Evolutionary conservation across 192 early-diverging fungal genomes (phyloP).

Genomic region (Chytriomyces sp.): DNA sequence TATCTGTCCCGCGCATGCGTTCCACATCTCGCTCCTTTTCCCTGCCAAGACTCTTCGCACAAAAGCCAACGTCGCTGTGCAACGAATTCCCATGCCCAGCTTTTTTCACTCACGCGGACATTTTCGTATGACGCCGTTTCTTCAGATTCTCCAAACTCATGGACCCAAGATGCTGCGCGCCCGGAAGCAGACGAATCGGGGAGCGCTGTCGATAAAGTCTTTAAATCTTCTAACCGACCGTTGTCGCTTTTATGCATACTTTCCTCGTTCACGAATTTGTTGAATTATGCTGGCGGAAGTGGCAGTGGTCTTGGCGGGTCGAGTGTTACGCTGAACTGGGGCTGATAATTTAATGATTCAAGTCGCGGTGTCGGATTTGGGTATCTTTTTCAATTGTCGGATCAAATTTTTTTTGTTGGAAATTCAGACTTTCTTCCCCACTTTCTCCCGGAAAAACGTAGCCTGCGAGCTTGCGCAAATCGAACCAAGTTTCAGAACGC

Average conservation of each 20-base stretch:
- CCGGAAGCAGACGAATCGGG: slow-evolving; percentile 1
- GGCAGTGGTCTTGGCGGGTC: not conserved
- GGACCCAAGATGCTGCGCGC: slow-evolving; percentile 16
- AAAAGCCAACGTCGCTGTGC: not conserved
- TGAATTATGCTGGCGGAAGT: not conserved
- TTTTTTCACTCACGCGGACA: not conserved
- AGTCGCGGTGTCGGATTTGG: not conserved
- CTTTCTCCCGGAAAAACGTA: slow-evolving; percentile 58
- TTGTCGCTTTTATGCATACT: not conserved
- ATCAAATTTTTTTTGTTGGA: slow-evolving; percentile 1
- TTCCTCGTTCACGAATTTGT: slow-evolving; percentile 10
- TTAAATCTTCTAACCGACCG: slow-evolving; percentile 7
- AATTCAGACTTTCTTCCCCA: slow-evolving; percentile 40
- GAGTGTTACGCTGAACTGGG: not conserved
- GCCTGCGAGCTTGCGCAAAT: slow-evolving; percentile 80
- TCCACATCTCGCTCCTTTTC: not conserved
- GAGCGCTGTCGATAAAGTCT: slow-evolving; percentile 20
- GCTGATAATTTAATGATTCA: not conserved
- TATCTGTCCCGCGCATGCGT: not conserved
- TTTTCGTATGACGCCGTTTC: not conserved
- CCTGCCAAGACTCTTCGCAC: not conserved
- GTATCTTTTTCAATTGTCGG: not conserved
- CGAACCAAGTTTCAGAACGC: slow-evolving; percentile 82
- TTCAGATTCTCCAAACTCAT: not conserved
- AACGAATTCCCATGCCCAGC: not conserved